Evolutionary conservation across 108 stramenopile genomes (phyloP).

Genomic region (Skeletonema tropicum): DNA sequence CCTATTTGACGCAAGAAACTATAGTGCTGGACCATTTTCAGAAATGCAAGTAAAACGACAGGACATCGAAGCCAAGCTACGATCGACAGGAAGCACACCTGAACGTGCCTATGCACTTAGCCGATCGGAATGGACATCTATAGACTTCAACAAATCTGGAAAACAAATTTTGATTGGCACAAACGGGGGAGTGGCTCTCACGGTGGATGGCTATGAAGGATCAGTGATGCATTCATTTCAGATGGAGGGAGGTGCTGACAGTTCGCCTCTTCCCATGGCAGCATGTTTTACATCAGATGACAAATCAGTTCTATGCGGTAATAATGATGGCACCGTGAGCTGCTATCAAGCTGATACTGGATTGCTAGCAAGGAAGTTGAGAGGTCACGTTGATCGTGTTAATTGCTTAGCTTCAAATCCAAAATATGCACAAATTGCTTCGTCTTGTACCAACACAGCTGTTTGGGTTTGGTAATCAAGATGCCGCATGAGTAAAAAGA

Average conservation of each 20-base stretch:
- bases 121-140: slow-evolving; percentile 52
- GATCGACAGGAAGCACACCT: slow-evolving; percentile 21
- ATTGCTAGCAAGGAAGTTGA: slow-evolving; percentile 53
- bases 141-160: slow-evolving; percentile 78
- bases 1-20: slow-evolving; percentile 84
- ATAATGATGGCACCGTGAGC: slow-evolving; percentile 67
- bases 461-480: no score
- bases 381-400: slow-evolving; percentile 63
- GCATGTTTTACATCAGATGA: slow-evolving; percentile 81
- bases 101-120: slow-evolving; percentile 48
- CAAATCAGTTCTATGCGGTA: slow-evolving; percentile 63
- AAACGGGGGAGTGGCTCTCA: slow-evolving; percentile 53
- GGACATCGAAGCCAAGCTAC: slow-evolving; percentile 50
- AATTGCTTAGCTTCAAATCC: slow-evolving; percentile 56
- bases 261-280: slow-evolving; percentile 29
- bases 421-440: no score
- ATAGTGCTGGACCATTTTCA: slow-evolving; percentile 74
- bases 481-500: no score
- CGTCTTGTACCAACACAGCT: no score
- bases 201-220: slow-evolving; percentile 82
- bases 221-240: slow-evolving; percentile 66
- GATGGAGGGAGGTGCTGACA: slow-evolving; percentile 26
- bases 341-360: slow-evolving; percentile 72
- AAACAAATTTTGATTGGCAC: slow-evolving; percentile 70
- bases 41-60: slow-evolving; percentile 68